phyloP scores from a whole-genome alignment of 1,284 basidiomycete species.

The Coniferiporia weirii region DNA sequence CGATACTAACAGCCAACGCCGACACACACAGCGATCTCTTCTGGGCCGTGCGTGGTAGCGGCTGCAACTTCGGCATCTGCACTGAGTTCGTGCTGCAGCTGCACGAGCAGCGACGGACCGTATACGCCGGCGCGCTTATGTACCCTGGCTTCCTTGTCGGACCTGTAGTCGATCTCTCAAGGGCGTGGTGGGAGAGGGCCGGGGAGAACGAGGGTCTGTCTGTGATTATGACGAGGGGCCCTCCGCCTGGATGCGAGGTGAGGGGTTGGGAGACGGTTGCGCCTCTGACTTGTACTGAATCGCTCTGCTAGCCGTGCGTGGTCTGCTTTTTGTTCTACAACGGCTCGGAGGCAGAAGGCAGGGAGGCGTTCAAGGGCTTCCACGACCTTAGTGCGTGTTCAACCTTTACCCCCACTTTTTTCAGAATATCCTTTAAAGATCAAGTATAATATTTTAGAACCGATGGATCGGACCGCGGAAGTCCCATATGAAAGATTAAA shows the following conservation, averaged over 20 bases:
- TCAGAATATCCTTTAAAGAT: too few species aligned
- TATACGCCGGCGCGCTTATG: conserved; percentile 26
- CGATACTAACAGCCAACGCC: conserved; percentile 28
- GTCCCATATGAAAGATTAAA: background rate
- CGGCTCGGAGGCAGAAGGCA: conserved; percentile 25
- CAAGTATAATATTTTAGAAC: too few species aligned
- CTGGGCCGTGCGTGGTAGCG: conserved; percentile 39
- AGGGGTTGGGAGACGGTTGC: too few species aligned
- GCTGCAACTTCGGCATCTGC: conserved; percentile 44
- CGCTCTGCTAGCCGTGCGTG: conserved; percentile 20
- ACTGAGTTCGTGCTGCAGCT: conserved; percentile 37
- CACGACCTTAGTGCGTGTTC: conserved; percentile 20
- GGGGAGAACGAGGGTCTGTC: background rate
- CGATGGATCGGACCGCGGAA: background rate
- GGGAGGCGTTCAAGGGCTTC: conserved; percentile 25
- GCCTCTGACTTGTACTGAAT: too few species aligned
- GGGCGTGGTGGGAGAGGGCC: background rate
- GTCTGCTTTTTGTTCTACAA: conserved; percentile 26
- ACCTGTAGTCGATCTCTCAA: conserved; percentile 19
- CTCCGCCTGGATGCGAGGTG: too few species aligned
- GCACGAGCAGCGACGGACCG: conserved; percentile 25
- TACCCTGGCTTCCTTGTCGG: conserved; percentile 23
- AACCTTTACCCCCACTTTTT: background rate
- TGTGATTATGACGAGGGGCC: conserved; percentile 18
- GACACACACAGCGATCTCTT: conserved; percentile 33